phyloP scores from a whole-genome alignment of 345 rosid species.

The Eucalyptus regnans region DNA sequence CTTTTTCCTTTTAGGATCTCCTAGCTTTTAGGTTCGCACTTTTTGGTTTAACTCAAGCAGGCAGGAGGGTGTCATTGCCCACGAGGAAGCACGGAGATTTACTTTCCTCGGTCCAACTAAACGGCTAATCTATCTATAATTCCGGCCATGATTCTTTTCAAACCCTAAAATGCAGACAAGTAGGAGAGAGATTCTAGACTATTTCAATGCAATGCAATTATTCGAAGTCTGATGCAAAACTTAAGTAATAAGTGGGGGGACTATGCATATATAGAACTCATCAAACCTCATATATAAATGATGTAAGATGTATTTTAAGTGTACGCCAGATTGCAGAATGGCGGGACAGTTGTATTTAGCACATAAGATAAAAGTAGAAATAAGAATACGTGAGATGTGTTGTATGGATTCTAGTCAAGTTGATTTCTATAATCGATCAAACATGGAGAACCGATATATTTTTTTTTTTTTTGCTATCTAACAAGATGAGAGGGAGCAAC shows the following conservation, averaged over 20 bases:
- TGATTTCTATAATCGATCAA: not conserved
- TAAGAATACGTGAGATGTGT: not conserved
- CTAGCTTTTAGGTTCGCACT: not conserved
- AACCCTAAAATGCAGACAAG: not conserved
- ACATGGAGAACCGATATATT: not conserved
- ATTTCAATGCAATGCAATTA: not conserved
- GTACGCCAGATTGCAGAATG: rapidly evolving
- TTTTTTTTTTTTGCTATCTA: not conserved
- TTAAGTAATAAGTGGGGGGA: not conserved
- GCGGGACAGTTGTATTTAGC: not conserved
- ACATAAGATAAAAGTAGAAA: not conserved
- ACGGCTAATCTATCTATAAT: not conserved
- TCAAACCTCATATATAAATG: not conserved
- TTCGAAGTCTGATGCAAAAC: not conserved
- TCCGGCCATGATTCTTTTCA: not conserved
- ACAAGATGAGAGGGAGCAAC: not conserved
- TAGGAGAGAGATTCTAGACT: not conserved
- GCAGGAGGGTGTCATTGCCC: not conserved
- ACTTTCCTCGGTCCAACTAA: not conserved
- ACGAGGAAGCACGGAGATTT: not conserved
- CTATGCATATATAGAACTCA: not conserved
- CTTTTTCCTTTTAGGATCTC: not conserved
- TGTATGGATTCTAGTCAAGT: not conserved
- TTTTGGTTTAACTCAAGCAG: not conserved
- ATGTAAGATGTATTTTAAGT: not conserved